Percentiles rank a stretch among this genome's conserved stretches.
These are phyloP conservation scores for Phialophora tarda DNA, from an alignment of 2,329 filamentous ascomycete genomes.

Conservation along the genomic window DNA sequence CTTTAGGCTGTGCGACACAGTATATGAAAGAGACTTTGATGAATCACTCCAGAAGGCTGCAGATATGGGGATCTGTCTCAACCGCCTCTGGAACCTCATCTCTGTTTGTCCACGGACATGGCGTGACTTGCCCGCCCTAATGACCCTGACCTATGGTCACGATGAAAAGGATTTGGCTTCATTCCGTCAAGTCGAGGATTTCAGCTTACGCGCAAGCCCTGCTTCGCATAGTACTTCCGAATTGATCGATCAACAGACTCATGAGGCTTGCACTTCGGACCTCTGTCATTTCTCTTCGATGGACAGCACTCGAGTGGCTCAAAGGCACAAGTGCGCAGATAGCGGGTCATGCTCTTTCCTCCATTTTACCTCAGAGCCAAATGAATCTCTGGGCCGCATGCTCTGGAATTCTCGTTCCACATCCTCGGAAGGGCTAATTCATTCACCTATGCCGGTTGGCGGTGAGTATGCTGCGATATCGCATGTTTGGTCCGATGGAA, in stretches of 20 bases:
- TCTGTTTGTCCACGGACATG: constrained; percentile 6
- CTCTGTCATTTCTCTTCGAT: constrained; percentile 14
- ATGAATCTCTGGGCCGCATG: background rate
- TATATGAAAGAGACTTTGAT: constrained; percentile 15
- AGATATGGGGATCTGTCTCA: constrained; percentile 9
- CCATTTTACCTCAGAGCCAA: background rate
- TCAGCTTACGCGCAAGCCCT: constrained; percentile 1
- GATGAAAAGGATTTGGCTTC: background rate
- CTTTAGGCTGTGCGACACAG: background rate
- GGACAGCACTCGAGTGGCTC: constrained; percentile 19
- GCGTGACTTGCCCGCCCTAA: constrained; percentile 8
- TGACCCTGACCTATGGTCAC: background rate
- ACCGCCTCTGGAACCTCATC: constrained; percentile 14
- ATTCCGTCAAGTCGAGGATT: constrained; percentile 11
- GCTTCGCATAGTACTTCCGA: background rate
- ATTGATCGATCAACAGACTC: background rate
- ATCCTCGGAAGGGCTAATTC: too few species aligned
- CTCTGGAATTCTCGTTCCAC: background rate
- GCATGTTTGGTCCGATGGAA: constrained; percentile 23
- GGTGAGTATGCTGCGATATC: constrained; percentile 18
- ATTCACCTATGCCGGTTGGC: background rate
- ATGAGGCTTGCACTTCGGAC: constrained; percentile 12
- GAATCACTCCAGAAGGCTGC: constrained; percentile 1
- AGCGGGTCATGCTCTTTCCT: constrained; percentile 2
- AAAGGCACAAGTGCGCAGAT: constrained; percentile 12